Evolutionary conservation across 805 yeast genomes (phyloP).

Genomic region (Saccharomyces paradoxus): DNA sequence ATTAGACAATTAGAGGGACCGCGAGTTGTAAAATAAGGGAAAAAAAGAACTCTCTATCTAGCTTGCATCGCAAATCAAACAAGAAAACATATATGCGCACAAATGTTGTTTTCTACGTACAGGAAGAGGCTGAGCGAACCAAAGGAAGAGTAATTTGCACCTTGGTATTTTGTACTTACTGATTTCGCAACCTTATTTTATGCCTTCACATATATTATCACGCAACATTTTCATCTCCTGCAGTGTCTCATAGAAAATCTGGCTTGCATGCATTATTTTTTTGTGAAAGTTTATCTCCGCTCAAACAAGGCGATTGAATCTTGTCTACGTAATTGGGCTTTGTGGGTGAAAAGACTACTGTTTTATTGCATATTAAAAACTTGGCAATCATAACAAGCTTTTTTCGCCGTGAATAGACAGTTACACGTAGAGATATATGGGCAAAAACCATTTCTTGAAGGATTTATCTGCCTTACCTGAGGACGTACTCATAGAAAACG

Average conservation of each 20-base stretch:
- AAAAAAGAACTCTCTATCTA: no score
- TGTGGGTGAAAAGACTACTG: conserved; percentile 10
- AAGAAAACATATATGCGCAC: background rate
- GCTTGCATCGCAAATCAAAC: background rate
- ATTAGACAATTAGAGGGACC: no score
- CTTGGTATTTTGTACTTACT: background rate
- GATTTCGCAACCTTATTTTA: background rate
- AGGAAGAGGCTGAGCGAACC: background rate
- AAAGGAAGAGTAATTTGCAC: background rate
- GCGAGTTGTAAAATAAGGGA: background rate
- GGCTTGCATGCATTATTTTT: background rate
- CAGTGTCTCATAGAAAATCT: background rate
- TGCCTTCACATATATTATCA: background rate
- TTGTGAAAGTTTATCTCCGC: background rate
- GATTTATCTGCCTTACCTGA: conserved; percentile 8
- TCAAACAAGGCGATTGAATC: background rate
- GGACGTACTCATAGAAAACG: conserved; percentile 45
- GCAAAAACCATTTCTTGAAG: conserved; percentile 1
- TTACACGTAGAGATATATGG: background rate
- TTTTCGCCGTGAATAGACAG: background rate
- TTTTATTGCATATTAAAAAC: background rate
- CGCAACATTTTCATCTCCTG: background rate
- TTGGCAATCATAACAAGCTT: background rate
- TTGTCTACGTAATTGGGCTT: conserved; percentile 10
- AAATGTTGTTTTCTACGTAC: background rate